Evolutionary conservation across 2,329 filamentous ascomycete species (phyloP), one percentile per base, ranked within the genome.

Genomic region (Trichoderma gracile): DNA sequence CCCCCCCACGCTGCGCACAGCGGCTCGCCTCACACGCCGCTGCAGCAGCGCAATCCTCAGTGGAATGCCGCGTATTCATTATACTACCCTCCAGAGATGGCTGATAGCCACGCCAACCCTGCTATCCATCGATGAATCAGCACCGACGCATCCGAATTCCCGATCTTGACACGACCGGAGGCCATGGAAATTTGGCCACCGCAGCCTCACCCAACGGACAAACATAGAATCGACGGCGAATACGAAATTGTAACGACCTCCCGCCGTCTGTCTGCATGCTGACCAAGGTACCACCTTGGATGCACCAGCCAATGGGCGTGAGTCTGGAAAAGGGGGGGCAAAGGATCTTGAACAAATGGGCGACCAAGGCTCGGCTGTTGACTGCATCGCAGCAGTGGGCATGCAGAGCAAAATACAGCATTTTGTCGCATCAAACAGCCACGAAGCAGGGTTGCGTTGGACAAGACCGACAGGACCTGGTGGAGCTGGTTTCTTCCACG

Each of bases 61-160:
- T 64, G 61, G 61, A 64, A 68, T 70, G 23, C 47, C 25, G 33
- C 58, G 17, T 61, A 61, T 23, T 61, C 58, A 8, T 49, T 61
- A 23, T 61, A 61, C 23, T 61, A 53, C 25, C 47, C 47, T 19
- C 19, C 47, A 43, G 47, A 52, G 5, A 45, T 43, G 38, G 19
- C 58, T 14, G 58, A 53, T 5, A 5, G 49, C 23, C 38, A 61
- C 58, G 38, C 46, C 25, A 52, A 52, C 33, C n/a, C 58, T 25
- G 47, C 38, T 23, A 43, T 42, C n/a, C 38, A 38, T 25, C 58
- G 19, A 33, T 61, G 17, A 43, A 30, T 61, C 38, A 14, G 14
- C 40, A 3, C 42, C n/a, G 2, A 33, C 8, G n/a, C 15, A 50
- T 42, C 14, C 30, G 15, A 8, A 23, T 50, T 10, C 14, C 19